Base-by-base conservation (phyloP, 116 monocot genomes). In the Trichopus zeylanicus region DNA sequence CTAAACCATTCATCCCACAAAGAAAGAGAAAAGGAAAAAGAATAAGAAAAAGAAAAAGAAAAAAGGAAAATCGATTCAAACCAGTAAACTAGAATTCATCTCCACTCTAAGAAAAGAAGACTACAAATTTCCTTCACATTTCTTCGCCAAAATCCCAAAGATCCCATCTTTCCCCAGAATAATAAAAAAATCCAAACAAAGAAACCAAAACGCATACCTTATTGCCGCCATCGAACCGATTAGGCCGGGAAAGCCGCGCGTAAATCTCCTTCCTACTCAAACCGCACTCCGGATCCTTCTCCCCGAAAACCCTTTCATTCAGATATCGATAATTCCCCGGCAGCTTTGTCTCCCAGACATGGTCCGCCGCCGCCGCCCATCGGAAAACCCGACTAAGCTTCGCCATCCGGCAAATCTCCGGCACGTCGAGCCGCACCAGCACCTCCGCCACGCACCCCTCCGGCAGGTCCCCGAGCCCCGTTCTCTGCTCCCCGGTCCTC, bases 251-350 rank as follows among this genome's bases (percentile, higher is more conserved):
- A 11, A 93, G 72, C 48, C 69, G 59, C 6, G 88, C 82, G 51
- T 88, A 93, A 6, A 88, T 82, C 72, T 88, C 87, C 79, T 82
- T 93, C 79, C 79, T 92, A n/a, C 28, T 56, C 10, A 74, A n/a
- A 24, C 26, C 27, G 38, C 26, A 37, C 21, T 11, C 5, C 23
- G 25, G 49, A 7, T 18, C 46, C 18, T 35, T 51, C 23, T 71
- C 55, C 2, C 29, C 69, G 29, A 7, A 42, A 0, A 53, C 58
- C 59, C 68, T 69, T 51, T 52, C 60, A 37, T 78, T 25, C 28
- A 89, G 66, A 23, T 75, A 75, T 56, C 16, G 16, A 39, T 87
- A 88, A 53, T 81, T 81, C 31, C 49, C 20, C 25, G 92, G 92
- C n/a, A 92, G 63, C 71, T 87, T 84, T 27, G 61, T 48, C 62